These are phyloP conservation scores for Lithocarpus polystachyus DNA, from an alignment of 306 rosid species.

Conservation along the genomic window DNA sequence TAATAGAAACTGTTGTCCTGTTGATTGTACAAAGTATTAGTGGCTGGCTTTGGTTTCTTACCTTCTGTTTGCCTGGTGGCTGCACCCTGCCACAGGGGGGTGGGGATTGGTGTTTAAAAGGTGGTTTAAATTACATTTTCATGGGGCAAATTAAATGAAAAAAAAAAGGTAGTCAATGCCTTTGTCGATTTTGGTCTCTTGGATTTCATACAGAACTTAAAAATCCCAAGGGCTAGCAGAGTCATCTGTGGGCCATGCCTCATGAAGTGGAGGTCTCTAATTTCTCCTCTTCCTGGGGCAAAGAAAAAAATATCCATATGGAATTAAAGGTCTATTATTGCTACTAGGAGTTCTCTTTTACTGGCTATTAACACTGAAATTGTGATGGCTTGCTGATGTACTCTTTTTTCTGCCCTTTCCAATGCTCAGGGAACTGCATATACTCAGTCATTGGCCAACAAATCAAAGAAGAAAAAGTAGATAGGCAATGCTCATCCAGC, in stretches of 20 bases:
- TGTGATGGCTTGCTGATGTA: slow-evolving; percentile 13
- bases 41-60: not conserved
- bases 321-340: not conserved
- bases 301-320: too few relatives aligned
- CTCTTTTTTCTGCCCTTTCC: slow-evolving; percentile 20
- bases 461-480: slow-evolving; percentile 89
- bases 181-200: not conserved
- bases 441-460: slow-evolving; percentile 50
- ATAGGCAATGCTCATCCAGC: slow-evolving; percentile 25
- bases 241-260: too few relatives aligned
- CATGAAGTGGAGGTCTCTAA: too few relatives aligned
- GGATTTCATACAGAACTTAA: not conserved
- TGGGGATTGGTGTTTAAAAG: not conserved
- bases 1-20: not conserved
- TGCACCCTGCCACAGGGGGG: not conserved
- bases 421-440: slow-evolving; percentile 81
- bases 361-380: not conserved
- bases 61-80: not conserved
- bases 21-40: not conserved
- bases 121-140: not conserved
- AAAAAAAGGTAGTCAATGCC: not conserved
- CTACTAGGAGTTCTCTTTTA: not conserved
- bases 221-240: too few relatives aligned
- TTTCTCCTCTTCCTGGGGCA: too few relatives aligned
- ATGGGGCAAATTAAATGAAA: too few relatives aligned